Conservation (phyloP, 129 eudicot genomes). For the Glebionis coronaria region DNA sequence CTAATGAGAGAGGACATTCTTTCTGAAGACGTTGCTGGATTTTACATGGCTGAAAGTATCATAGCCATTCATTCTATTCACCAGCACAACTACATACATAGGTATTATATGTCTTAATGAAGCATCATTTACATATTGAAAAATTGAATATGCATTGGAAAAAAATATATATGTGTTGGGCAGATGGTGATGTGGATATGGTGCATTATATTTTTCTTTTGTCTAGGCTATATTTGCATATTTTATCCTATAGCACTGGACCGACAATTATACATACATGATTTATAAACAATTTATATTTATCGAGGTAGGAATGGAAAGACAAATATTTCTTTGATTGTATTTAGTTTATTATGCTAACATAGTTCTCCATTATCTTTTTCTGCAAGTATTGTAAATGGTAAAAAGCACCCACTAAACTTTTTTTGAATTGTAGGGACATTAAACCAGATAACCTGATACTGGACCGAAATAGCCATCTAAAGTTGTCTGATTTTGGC, state of each 20-base stretch:
- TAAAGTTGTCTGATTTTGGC: constrained; percentile 92
- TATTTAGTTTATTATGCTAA: background rate
- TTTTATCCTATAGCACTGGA: too few species aligned
- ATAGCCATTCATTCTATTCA: constrained; percentile 82
- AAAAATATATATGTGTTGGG: too few species aligned
- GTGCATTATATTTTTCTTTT: too few species aligned
- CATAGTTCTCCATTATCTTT: background rate
- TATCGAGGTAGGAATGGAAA: too few species aligned
- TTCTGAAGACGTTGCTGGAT: constrained; percentile 86
- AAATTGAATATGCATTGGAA: background rate
- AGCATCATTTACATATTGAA: background rate
- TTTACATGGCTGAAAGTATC: constrained; percentile 90
- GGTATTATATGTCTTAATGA: constrained; percentile 34
- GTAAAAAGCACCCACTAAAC: constrained; percentile 12
- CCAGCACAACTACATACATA: constrained; percentile 79
- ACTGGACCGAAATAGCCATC: constrained; percentile 75
- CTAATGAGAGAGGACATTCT: constrained; percentile 87
- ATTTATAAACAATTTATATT: background rate
- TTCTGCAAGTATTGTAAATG: background rate
- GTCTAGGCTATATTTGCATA: too few species aligned
- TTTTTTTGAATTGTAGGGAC: constrained; percentile 52
- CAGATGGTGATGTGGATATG: too few species aligned
- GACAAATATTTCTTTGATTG: background rate
- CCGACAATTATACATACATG: too few species aligned
- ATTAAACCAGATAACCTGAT: constrained; percentile 92